These are phyloP conservation scores for Mantamonas sphyraenae DNA, from an alignment of 78 protist genomes.

Conservation along the genomic window DNA sequence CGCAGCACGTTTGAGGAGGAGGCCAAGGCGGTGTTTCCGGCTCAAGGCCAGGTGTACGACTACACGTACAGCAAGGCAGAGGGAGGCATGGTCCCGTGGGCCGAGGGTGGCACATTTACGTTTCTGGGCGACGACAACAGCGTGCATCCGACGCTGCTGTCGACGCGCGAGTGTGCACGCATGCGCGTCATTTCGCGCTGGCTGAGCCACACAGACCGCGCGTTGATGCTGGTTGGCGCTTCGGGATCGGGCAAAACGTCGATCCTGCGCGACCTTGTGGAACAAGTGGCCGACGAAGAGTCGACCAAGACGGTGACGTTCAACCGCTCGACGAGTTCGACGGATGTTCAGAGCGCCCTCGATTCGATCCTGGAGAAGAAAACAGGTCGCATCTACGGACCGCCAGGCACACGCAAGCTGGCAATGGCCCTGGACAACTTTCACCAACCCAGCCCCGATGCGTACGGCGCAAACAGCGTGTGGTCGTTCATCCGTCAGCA, in stretches of 20 bases:
- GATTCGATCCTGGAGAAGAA: constrained; percentile 57
- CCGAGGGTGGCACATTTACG: no score
- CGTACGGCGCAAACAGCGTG: no score
- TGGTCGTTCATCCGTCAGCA: no score
- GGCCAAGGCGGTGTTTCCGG: background rate
- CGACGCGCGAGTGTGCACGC: constrained; percentile 41
- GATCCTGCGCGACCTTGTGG: no score
- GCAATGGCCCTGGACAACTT: constrained; percentile 65
- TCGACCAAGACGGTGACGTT: constrained; percentile 5
- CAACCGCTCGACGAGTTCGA: constrained; percentile 14
- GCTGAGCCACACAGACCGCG: background rate
- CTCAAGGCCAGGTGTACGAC: constrained; percentile 49
- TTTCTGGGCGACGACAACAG: no score
- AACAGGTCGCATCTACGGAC: constrained; percentile 51
- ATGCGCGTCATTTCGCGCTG: constrained; percentile 10
- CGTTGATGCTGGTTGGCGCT: constrained; percentile 74
- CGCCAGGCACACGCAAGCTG: constrained; percentile 50
- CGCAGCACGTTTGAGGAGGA: background rate
- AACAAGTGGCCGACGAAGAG: background rate
- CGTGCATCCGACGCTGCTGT: constrained; percentile 1
- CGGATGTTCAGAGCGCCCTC: constrained; percentile 22
- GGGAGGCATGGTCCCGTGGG: no score
- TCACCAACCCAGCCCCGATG: no score
- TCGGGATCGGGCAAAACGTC: constrained; percentile 62
- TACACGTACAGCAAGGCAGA: no score